Evolutionary conservation across 73 alveolate genomes (phyloP).

Genomic region (Blepharisma japonicum): DNA sequence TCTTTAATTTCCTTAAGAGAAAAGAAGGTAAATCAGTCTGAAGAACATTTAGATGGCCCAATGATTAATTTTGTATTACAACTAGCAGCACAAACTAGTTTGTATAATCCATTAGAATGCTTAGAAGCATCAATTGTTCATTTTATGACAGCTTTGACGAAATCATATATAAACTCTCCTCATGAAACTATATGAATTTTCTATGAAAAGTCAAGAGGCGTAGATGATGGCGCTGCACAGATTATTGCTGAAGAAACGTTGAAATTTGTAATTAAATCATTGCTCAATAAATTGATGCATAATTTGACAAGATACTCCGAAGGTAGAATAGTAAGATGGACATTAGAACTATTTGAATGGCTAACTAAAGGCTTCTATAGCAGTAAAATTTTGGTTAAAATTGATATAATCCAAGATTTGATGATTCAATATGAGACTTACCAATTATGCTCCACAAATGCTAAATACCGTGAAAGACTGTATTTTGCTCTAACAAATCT

Average conservation of each 20-base stretch:
- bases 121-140: neutral
- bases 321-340: neutral
- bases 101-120: neutral
- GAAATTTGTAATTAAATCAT: neutral
- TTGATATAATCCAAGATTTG: neutral
- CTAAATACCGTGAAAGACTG: neutral
- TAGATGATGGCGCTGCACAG: neutral
- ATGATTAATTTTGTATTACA: slow-evolving; percentile 1
- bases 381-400: slow-evolving; percentile 9
- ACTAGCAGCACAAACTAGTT: neutral
- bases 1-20: slow-evolving; percentile 9
- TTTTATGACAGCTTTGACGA: neutral
- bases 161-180: neutral
- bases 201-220: neutral
- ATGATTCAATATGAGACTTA: slow-evolving; percentile 7
- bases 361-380: slow-evolving; percentile 6
- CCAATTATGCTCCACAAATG: neutral
- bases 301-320: neutral
- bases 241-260: neutral
- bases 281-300: neutral
- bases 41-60: neutral
- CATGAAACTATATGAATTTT: neutral
- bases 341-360: slow-evolving; percentile 18
- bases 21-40: neutral
- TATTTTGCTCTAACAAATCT: neutral